Percentiles rank a stretch among this genome's conserved stretches.
Evolutionary conservation across 495 filamentous ascomycete genomes (phyloP).

Genomic region (Penicillium soppii): DNA sequence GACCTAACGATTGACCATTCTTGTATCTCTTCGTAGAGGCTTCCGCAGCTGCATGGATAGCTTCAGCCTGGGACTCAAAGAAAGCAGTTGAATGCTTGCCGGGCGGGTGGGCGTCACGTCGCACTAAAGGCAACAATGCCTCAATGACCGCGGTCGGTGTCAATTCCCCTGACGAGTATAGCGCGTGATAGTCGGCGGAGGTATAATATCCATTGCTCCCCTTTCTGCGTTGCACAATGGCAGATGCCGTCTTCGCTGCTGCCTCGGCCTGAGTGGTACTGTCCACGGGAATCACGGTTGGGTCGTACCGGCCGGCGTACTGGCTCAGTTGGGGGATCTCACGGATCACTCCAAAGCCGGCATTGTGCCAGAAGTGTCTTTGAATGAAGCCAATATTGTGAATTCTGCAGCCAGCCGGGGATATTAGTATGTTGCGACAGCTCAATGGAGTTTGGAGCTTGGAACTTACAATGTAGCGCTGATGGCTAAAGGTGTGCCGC

Average conservation of each 20-base stretch:
- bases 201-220: slow-evolving; percentile 58
- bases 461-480: slow-evolving; percentile 49
- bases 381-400: slow-evolving; percentile 54
- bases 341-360: slow-evolving; percentile 65
- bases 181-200: slow-evolving; percentile 71
- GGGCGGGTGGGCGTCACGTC: slow-evolving; percentile 49
- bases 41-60: slow-evolving; percentile 63
- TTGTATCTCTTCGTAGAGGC: slow-evolving; percentile 70
- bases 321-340: slow-evolving; percentile 55
- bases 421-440: not conserved
- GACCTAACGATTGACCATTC: slow-evolving; percentile 57
- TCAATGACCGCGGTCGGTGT: slow-evolving; percentile 72
- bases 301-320: slow-evolving; percentile 69
- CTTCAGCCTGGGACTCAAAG: slow-evolving; percentile 56
- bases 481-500: slow-evolving; percentile 49
- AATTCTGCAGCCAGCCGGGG: slow-evolving; percentile 40
- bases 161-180: slow-evolving; percentile 64
- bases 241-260: slow-evolving; percentile 13
- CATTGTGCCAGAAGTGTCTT: slow-evolving; percentile 69
- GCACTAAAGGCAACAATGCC: slow-evolving; percentile 67
- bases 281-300: slow-evolving; percentile 75
- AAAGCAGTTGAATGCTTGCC: slow-evolving; percentile 70
- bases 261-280: slow-evolving; percentile 31
- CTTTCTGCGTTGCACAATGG: slow-evolving; percentile 29
- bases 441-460: not conserved